Percentiles rank a stretch among this genome's conserved stretches.
phyloP scores from a whole-genome alignment of 345 rosid genomes.

The Reutealis trisperma region DNA sequence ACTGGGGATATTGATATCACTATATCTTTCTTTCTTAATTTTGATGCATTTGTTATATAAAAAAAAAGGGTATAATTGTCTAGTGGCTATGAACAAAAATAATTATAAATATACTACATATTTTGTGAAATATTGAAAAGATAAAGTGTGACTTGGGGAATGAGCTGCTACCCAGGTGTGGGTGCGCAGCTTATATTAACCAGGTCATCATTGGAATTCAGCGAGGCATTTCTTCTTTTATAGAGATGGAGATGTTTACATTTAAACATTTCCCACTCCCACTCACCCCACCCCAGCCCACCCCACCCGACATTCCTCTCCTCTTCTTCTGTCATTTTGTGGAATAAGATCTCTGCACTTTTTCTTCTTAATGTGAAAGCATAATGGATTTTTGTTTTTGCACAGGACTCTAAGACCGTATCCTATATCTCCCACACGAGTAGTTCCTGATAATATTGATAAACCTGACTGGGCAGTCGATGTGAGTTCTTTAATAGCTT shows the following conservation, averaged over 20 bases:
- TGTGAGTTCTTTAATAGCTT: constrained; percentile 45
- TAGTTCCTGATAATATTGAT: constrained; percentile 65
- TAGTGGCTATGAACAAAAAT: neutral
- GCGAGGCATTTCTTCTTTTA: neutral
- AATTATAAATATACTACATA: too few relatives aligned
- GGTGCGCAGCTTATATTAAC: neutral
- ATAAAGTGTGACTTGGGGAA: neutral
- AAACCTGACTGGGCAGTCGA: constrained; percentile 92
- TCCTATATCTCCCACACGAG: constrained; percentile 66
- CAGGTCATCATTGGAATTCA: neutral
- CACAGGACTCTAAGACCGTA: constrained; percentile 74
- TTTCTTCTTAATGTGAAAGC: neutral
- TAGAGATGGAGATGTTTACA: neutral
- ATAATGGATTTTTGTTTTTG: constrained; percentile 20
- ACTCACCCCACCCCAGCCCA: too few relatives aligned
- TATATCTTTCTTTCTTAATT: neutral
- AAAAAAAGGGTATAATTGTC: neutral
- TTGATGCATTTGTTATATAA: neutral
- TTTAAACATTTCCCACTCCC: neutral
- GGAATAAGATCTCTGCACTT: neutral
- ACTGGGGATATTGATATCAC: neutral
- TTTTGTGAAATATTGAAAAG: neutral
- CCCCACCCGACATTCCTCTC: too few relatives aligned
- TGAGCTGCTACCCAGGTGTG: neutral
- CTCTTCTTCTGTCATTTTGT: neutral